Evolutionary conservation across 305 asterid species (phyloP), one percentile per base, ranked within the genome.

Genomic region (Coffea humblotiana): DNA sequence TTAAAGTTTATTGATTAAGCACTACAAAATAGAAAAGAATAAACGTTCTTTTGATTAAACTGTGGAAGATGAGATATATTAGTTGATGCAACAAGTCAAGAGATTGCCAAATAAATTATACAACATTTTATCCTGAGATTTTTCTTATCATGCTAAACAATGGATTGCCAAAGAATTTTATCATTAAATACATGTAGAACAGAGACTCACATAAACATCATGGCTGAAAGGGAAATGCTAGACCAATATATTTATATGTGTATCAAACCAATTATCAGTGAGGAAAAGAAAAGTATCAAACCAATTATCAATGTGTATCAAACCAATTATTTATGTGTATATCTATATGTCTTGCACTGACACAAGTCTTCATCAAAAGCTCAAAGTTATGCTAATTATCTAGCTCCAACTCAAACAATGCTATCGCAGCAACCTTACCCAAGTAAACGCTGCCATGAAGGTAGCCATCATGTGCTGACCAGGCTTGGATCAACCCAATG

Each of bases 341-440:
- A 32, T 32, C 1, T 32, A 32, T 32, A 32, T 32, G 32, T 32
- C 32, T 32, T 32, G 79, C 87, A 65, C 87, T 88, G 23, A 71
- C 60, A 79, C 91, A 95, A 74, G 92, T 88, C 88, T 88, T 90
- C 78, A 92, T 88, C 87, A 93, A 87, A 54, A 93, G 97, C 72
- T 87, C 93, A 64, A 91, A 95, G 84, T 95, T 95, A 72, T 88
- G 96, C 78, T 87, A 96, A 40, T 90, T 90, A 47, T 95, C 99
- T 0, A 97, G 97, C 83, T 95, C 98, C 93, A 92, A 64, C 76
- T 90, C 90, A 79, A 92, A 95, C 66, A 95, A 82, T 81, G 68
- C 84, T 27, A 78, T 60, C 0, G 94, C 94, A 4, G 96, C 97
- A 60, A 77, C 83, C 81, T 91, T 97, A 58, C 94, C 98, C 14